Evolutionary conservation across 371 early-diverging fungal genomes (phyloP), one percentile per base, ranked within the genome.

Genomic region (Nematocida minor): DNA sequence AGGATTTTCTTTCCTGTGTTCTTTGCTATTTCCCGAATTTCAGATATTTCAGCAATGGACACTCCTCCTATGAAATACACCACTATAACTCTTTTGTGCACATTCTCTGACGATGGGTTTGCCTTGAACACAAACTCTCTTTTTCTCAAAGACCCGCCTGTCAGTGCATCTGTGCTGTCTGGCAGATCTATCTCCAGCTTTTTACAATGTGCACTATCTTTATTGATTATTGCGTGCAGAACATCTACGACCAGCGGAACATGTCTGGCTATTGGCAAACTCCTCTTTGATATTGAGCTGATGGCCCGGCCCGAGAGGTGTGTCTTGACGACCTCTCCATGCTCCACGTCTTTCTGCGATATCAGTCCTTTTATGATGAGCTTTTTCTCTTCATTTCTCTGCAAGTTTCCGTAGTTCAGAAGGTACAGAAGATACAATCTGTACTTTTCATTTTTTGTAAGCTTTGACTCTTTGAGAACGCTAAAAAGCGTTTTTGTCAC

Each of bases 191-290:
- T 70, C 32, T 42, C 60, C 49, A 67, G 25, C 54, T 57, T 66
- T 20, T 32, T 47, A 36, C 48, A 80, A n/a, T 6, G 41, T n/a
- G 48, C 46, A 7, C 2, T 42, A 32, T 83, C 67, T 20, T 82
- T 82, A 27, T 55, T 62, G 20, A 80, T 34, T 79, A 82, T 74
- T 3, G 62, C 64, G 11, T 42, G 54, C 9, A 85, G 38, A 18
- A 84, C 51, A 57, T 82, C 78, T n/a, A 22, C 27, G 16, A 83
- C 38, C 27, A 82, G 20, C 11, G 86, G 84, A 47, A 81, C 79
- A 47, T 80, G 83, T 55, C 84, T 48, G 60, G 66, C 63, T 29
- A 84, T 82, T 9, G 80, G 82, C 46, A 77, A 80, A 4, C 67
- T 68, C 27, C 68, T 60, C 42, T 46, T 80, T 47, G 74, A 67